Evolutionary conservation across 495 filamentous ascomycete genomes (phyloP).

Genomic region (Daldinia decipiens): DNA sequence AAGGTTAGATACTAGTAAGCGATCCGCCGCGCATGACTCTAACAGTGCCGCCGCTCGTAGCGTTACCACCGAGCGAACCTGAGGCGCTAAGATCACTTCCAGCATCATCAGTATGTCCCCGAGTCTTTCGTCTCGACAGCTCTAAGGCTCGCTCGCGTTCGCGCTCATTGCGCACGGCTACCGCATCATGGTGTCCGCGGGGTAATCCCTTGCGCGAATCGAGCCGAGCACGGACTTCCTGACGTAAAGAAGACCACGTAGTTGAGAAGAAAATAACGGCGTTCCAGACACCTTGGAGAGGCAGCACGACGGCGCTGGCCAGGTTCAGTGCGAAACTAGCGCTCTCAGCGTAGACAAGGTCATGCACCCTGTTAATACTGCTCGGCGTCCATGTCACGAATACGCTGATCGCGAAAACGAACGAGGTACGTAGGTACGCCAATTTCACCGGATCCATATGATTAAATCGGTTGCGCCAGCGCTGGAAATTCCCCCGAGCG

Average conservation of each 20-base stretch:
- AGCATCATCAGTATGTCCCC: slow-evolving; percentile 34
- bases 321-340: slow-evolving; percentile 75
- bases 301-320: slow-evolving; percentile 76
- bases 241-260: slow-evolving; percentile 51
- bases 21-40: slow-evolving; percentile 41
- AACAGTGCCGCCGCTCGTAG: slow-evolving; percentile 23
- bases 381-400: slow-evolving; percentile 87
- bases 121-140: slow-evolving; percentile 49
- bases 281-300: slow-evolving; percentile 88
- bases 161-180: slow-evolving; percentile 79
- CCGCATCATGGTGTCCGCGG: slow-evolving; percentile 60
- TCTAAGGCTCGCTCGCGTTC: slow-evolving; percentile 80
- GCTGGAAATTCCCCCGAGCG: slow-evolving; percentile 8
- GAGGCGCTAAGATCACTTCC: slow-evolving; percentile 41
- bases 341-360: slow-evolving; percentile 65
- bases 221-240: slow-evolving; percentile 43
- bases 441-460: slow-evolving; percentile 70
- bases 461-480: slow-evolving; percentile 47
- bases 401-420: slow-evolving; percentile 82
- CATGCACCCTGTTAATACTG: slow-evolving; percentile 78
- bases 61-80: slow-evolving; percentile 24
- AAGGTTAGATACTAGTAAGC: slow-evolving; percentile 13
- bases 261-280: slow-evolving; percentile 79
- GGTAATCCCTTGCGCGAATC: slow-evolving; percentile 38
- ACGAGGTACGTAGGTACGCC: slow-evolving; percentile 81